Conservation (phyloP, 2,329 filamentous ascomycete genomes). For the Fusarium sp. region DNA sequence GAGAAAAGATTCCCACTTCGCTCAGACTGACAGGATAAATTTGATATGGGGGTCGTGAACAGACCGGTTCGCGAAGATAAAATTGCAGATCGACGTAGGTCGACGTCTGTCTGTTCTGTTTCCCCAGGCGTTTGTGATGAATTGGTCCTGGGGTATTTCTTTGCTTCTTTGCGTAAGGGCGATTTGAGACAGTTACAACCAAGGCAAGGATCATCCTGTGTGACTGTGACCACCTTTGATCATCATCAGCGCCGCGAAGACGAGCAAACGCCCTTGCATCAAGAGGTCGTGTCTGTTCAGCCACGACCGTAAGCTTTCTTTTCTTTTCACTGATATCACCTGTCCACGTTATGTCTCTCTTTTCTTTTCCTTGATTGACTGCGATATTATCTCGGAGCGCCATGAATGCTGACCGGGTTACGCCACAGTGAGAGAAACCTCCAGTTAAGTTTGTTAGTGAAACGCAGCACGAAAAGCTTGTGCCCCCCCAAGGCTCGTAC, state of each 20-base stretch:
- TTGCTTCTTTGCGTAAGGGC: conserved; percentile 26
- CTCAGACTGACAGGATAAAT: conserved; percentile 15
- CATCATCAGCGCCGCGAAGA: not conserved
- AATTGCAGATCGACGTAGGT: conserved; percentile 18
- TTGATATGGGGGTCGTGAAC: not conserved
- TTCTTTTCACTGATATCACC: too few relatives aligned
- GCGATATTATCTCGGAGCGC: not conserved
- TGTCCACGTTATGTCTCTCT: not conserved
- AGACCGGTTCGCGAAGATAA: not conserved
- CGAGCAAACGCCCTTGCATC: conserved; percentile 23
- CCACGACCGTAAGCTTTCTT: not conserved
- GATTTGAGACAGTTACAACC: conserved; percentile 1
- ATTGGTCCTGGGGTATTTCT: not conserved
- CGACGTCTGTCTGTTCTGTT: not conserved
- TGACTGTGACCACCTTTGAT: not conserved
- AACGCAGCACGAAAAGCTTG: not conserved
- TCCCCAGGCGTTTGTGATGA: not conserved
- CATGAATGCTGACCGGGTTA: not conserved
- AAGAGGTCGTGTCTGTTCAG: not conserved
- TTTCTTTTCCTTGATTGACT: not conserved
- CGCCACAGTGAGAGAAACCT: not conserved
- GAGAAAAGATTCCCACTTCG: not conserved
- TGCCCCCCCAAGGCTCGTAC: not conserved
- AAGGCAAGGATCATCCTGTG: conserved; percentile 17
- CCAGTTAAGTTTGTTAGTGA: not conserved